Evolutionary conservation across 192 early-diverging fungal species (phyloP), one percentile per base, ranked within the genome.

Genomic region (Glomus cerebriforme): DNA sequence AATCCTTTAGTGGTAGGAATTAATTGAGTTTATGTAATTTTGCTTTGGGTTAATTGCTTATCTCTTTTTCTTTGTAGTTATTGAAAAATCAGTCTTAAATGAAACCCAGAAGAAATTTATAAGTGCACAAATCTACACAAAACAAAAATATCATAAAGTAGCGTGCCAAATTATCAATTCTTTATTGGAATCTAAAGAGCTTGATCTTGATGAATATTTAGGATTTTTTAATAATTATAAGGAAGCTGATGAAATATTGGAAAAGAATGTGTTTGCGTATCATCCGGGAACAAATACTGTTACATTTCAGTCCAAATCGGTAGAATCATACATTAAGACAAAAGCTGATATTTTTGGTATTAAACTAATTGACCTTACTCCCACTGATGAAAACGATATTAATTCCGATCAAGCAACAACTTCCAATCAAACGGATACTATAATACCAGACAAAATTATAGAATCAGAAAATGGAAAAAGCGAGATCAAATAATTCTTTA

Each of bases 201-300:
- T 71, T 71, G 2, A 24, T 1, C 12, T 7, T 49, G 0, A 0
- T 24, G 7, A 39, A 71, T 43, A 43, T 43, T 43, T 43, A 0
- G 0, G 12, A 12, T 43, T 43, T 43, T 43, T 43, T 12, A 10
- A 43, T 43, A 43, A 43, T 9, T 8, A 0, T 43, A 49, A 73
- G 68, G 47, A 72, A 60, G 26, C 78, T 19, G 58, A 59, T 15
- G 47, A 79, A 63, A 3, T 79, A 9, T 71, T 79, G 29, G 59
- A 35, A 45, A 1, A 17, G 8, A 79, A 71, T 45, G 70, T 79
- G 0, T 79, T 72, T 31, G 68, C 70, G n/a, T 79, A 73, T 59
- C 58, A 79, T 58, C 58, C 24, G 3, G 43, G 0, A 45, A 58
- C 59, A 73, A 34, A 73, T 54, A 73, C 67, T 15, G n/a, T 79